Conservation (phyloP, 2,329 filamentous ascomycete genomes). For the Neonectria neomacrospora region DNA sequence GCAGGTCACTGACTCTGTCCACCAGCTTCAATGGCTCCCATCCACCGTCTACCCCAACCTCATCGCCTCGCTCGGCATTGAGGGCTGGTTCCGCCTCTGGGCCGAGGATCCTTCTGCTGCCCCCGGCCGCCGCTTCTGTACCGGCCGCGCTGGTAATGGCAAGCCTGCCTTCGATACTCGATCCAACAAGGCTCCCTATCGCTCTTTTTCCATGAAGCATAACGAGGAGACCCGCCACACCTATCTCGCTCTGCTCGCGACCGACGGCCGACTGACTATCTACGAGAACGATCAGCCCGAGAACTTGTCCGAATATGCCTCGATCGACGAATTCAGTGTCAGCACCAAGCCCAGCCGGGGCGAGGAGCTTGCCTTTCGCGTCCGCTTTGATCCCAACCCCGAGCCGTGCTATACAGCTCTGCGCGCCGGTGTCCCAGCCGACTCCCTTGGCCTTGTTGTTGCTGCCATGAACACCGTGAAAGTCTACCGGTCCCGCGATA, state of each 20-base stretch:
- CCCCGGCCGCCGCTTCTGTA: slow-evolving; percentile 83
- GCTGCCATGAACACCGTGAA: slow-evolving; percentile 86
- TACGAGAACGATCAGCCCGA: slow-evolving; percentile 89
- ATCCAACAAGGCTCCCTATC: slow-evolving; percentile 71
- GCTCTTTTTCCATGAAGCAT: slow-evolving; percentile 86
- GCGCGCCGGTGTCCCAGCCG: slow-evolving; percentile 81
- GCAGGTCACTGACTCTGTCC: slow-evolving; percentile 32
- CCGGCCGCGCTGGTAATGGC: slow-evolving; percentile 59
- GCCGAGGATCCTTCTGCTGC: slow-evolving; percentile 87
- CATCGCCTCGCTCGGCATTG: slow-evolving; percentile 87
- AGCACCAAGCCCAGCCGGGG: slow-evolving; percentile 77
- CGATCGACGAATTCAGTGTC: slow-evolving; percentile 80
- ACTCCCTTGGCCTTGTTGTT: slow-evolving; percentile 83
- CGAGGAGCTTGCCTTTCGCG: slow-evolving; percentile 87
- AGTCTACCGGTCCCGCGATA: slow-evolving; percentile 80
- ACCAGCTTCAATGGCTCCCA: slow-evolving; percentile 90
- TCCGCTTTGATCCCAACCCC: slow-evolving; percentile 89
- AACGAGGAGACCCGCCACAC: slow-evolving; percentile 84
- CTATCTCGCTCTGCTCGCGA: slow-evolving; percentile 84
- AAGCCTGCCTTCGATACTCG: slow-evolving; percentile 67
- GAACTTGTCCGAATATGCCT: slow-evolving; percentile 78
- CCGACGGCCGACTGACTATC: slow-evolving; percentile 82
- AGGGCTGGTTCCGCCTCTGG: slow-evolving; percentile 93
- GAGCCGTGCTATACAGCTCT: slow-evolving; percentile 82
- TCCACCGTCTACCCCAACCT: slow-evolving; percentile 88